Evolutionary conservation across 2,329 filamentous ascomycete species (phyloP).

Genomic region (Verticillium nonalfalfae): DNA sequence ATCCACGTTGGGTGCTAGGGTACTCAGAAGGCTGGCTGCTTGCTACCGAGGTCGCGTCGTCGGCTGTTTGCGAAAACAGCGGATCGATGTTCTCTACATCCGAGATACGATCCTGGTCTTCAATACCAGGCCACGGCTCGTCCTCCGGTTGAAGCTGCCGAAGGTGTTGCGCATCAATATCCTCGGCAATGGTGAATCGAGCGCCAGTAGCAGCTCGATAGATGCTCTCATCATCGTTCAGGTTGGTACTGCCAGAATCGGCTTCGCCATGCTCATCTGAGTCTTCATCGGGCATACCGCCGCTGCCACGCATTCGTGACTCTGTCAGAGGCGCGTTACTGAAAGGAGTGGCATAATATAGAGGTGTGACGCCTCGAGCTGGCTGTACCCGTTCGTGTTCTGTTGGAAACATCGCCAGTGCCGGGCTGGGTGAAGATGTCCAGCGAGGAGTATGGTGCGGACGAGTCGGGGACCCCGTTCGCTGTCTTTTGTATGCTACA

Average conservation of each 20-base stretch:
- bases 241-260: constrained; percentile 18
- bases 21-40: constrained; percentile 53
- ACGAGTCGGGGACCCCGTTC: constrained; percentile 51
- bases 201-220: background rate
- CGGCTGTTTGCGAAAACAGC: constrained; percentile 14
- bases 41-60: constrained; percentile 23
- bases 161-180: constrained; percentile 24
- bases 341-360: constrained; percentile 70
- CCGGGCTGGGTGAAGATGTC: constrained; percentile 42
- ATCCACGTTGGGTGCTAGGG: constrained; percentile 41
- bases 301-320: constrained; percentile 18
- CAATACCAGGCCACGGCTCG: constrained; percentile 50
- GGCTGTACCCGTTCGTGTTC: constrained; percentile 23
- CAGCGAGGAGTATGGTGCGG: constrained; percentile 49
- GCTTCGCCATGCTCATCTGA: constrained; percentile 18
- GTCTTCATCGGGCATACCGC: constrained; percentile 6
- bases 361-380: constrained; percentile 44
- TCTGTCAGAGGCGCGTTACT: constrained; percentile 52
- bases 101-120: constrained; percentile 37
- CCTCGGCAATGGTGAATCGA: constrained; percentile 7
- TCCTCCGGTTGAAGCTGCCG: constrained; percentile 40
- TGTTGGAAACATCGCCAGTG: constrained; percentile 21
- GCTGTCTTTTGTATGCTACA: constrained; percentile 34
- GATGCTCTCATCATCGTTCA: constrained; percentile 18
- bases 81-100: constrained; percentile 49